A percentile compares a stretch with the other conserved stretches of the same genome.
Conservation (phyloP, 306 rosid genomes). For the Spatholobus suberectus region DNA sequence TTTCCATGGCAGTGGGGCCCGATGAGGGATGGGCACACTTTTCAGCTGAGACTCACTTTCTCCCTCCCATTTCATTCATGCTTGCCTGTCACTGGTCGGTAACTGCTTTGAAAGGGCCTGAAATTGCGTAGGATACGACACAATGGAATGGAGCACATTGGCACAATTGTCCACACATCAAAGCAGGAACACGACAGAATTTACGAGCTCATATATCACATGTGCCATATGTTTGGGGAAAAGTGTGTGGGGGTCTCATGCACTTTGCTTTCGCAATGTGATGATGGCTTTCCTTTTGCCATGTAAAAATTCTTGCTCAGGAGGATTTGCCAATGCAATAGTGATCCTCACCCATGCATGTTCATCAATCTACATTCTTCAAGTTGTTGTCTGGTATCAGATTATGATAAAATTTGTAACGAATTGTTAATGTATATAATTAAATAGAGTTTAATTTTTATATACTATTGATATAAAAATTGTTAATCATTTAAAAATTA, state of each 20-base stretch:
- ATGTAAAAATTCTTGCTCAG: not conserved
- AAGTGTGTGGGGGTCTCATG: slow-evolving; percentile 28
- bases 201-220: not conserved
- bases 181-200: slow-evolving; percentile 21
- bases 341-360: not conserved
- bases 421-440: not conserved
- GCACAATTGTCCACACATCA: slow-evolving; percentile 37
- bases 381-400: not conserved
- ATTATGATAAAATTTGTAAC: not conserved
- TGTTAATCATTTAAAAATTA: no score
- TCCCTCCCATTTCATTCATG: no score
- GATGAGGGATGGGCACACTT: slow-evolving; percentile 4
- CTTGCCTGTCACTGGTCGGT: slow-evolving; percentile 11
- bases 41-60: no score
- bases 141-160: slow-evolving; percentile 22
- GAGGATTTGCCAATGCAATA: not conserved
- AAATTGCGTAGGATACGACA: slow-evolving; percentile 29
- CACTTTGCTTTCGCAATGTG: not conserved
- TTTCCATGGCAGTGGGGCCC: slow-evolving; percentile 34
- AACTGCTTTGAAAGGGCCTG: no score
- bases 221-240: slow-evolving; percentile 21
- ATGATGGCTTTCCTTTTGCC: not conserved
- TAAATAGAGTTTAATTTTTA: not conserved
- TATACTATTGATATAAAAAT: no score
- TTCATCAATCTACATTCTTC: not conserved